These are phyloP conservation scores for Xylaria sp. DNA, from an alignment of 2,329 filamentous ascomycete species.

Conservation along the genomic window DNA sequence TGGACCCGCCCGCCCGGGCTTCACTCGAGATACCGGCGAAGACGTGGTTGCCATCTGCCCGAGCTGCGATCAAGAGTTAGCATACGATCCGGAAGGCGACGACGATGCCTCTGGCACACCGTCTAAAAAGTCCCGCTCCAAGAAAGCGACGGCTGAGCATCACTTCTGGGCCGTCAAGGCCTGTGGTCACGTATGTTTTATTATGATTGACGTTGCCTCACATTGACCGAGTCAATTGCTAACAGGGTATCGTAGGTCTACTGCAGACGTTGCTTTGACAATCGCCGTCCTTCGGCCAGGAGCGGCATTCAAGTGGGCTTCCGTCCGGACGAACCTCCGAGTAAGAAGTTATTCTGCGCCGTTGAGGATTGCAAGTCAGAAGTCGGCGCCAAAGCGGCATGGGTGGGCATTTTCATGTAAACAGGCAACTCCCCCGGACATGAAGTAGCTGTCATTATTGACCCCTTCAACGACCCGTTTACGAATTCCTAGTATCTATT, in stretches of 20 bases:
- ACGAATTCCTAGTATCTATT: conserved; percentile 3
- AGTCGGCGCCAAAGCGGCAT: conserved; percentile 64
- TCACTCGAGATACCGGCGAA: conserved; percentile 79
- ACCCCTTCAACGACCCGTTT: background rate
- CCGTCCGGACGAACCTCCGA: conserved; percentile 43
- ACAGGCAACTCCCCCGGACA: conserved; percentile 1
- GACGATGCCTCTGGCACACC: conserved; percentile 49
- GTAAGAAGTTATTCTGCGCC: conserved; percentile 60
- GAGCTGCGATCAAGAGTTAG: conserved; percentile 85
- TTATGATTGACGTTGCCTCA: background rate
- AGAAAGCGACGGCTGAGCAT: conserved; percentile 72
- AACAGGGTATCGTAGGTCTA: conserved; percentile 62
- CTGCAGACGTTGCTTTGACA: conserved; percentile 70
- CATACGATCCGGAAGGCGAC: conserved; percentile 68
- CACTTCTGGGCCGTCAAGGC: conserved; percentile 92
- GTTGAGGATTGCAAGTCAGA: conserved; percentile 68
- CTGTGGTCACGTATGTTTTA: conserved; percentile 83
- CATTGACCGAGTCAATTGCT: conserved; percentile 16
- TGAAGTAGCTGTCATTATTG: background rate
- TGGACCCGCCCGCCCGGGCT: conserved; percentile 75
- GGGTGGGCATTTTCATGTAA: conserved; percentile 61
- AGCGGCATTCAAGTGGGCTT: conserved; percentile 53
- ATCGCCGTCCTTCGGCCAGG: conserved; percentile 58
- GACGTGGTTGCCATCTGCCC: conserved; percentile 83
- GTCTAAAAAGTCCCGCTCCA: conserved; percentile 56